Evolutionary conservation across 495 filamentous ascomycete genomes (phyloP), one percentile per base, ranked within the genome.

Genomic region (Pseudomonodictys pantanalensis): DNA sequence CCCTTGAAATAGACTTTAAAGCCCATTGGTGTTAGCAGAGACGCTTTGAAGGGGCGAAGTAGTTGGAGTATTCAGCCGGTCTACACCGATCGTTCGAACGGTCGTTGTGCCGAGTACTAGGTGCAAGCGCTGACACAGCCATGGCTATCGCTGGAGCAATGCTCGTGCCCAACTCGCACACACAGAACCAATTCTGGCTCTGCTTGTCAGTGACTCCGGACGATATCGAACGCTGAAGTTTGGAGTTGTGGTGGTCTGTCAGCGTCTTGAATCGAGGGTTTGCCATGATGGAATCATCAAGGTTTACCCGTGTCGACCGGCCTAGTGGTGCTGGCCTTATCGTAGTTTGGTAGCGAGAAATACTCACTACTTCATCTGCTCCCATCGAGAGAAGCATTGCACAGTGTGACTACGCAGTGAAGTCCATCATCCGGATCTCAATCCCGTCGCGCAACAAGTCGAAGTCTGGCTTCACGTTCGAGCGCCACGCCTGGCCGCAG

Each of bases 1-100:
- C n/a, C n/a, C n/a, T n/a, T n/a, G n/a, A n/a, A n/a, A n/a, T n/a
- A n/a, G n/a, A n/a, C n/a, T n/a, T n/a, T n/a, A 15, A 5, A 41
- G 3, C 20, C 15, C 15, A 18, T 12, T 3, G 3, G 38, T 12
- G 32, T 15, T 35, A 5, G 38, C 38, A 41, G 20, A 41, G 38
- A 41, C 20, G 38, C 38, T 41, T 12, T 12, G 20, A 5, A 12
- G 38, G 15, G 38, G 38, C 38, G 38, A n/a, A 5, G 38, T n/a
- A 12, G 38, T 41, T 35, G 38, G 35, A 50, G 58, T 29, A 42
- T 55, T 55, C 51, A 62, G 44, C 58, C 58, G 58, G 25, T n/a
- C 44, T 28, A 29, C 58, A 56, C 52, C 44, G 51, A 41, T 62
- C 58, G 24, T 18, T n/a, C 18, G 25, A 22, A 24, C 41, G 20